These are phyloP conservation scores for Dimocarpus longan DNA, from an alignment of 345 rosid genomes.

Conservation along the genomic window DNA sequence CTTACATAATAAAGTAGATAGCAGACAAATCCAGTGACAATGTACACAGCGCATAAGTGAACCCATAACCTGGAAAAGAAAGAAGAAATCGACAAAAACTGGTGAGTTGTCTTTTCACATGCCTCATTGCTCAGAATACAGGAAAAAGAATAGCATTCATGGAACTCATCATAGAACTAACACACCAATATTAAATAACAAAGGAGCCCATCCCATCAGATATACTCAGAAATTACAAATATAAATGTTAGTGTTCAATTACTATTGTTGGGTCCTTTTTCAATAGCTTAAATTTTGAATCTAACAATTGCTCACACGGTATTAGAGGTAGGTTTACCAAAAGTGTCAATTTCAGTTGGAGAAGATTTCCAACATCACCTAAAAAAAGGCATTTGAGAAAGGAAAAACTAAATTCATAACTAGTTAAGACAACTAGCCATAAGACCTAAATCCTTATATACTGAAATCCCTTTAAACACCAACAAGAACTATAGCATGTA, in stretches of 20 bases:
- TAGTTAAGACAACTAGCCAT: neutral
- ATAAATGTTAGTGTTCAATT: neutral
- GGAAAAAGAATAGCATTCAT: neutral
- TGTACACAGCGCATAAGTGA: constrained; percentile 83
- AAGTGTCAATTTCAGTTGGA: neutral
- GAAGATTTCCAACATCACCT: neutral
- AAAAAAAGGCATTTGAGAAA: neutral
- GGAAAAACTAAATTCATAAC: neutral
- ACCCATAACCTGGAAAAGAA: constrained; percentile 79
- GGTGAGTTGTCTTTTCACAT: constrained; percentile 18
- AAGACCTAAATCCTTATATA: neutral
- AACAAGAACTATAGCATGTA: neutral
- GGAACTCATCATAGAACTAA: neutral
- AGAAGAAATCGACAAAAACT: constrained; percentile 26
- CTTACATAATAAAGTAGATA: constrained; percentile 81
- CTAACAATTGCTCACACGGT: neutral
- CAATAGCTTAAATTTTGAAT: too few relatives aligned
- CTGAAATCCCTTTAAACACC: constrained; percentile 4
- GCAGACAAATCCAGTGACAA: constrained; percentile 70
- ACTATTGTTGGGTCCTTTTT: neutral
- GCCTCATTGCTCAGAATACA: neutral
- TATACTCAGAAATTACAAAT: neutral
- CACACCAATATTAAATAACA: neutral
- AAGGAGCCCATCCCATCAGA: neutral
- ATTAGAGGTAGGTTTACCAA: neutral